Evolutionary conservation across 2,329 filamentous ascomycete genomes (phyloP).

Genomic region (Plenodomus lindquistii): DNA sequence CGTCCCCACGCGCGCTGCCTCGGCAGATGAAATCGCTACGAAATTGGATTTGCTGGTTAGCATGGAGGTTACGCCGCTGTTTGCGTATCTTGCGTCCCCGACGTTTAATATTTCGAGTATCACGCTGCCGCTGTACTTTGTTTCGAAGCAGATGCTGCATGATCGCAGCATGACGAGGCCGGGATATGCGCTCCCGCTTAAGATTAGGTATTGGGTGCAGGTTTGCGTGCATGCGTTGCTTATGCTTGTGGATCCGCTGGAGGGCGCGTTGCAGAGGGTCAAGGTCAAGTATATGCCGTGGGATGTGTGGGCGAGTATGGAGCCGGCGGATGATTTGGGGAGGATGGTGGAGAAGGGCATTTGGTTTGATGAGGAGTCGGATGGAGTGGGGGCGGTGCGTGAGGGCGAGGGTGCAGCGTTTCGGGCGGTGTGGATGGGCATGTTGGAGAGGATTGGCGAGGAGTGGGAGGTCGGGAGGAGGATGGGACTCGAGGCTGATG

Average conservation of each 20-base stretch:
- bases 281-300: constrained; percentile 36
- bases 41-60: constrained; percentile 37
- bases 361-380: constrained; percentile 28
- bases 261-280: constrained; percentile 21
- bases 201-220: constrained; percentile 41
- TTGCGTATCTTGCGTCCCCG: constrained; percentile 32
- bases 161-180: constrained; percentile 26
- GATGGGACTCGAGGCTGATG: constrained; percentile 16
- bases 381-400: constrained; percentile 21
- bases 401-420: constrained; percentile 39
- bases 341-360: constrained; percentile 32
- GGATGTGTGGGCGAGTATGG: constrained; percentile 43
- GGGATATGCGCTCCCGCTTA: constrained; percentile 30
- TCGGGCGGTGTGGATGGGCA: constrained; percentile 28
- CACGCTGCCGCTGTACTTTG: constrained; percentile 40
- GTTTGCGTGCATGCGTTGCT: constrained; percentile 34
- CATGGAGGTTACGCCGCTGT: constrained; percentile 40
- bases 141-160: constrained; percentile 27
- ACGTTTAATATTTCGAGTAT: constrained; percentile 33
- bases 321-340: constrained; percentile 33
- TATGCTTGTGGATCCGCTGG: constrained; percentile 17
- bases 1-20: constrained; percentile 14
- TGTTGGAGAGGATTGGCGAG: constrained; percentile 16
- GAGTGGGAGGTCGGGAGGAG: constrained; percentile 8
- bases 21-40: constrained; percentile 26